Evolutionary conservation across 2,329 filamentous ascomycete species (phyloP), one percentile per base, ranked within the genome.

Genomic region (Chaetomiaceae sp.): DNA sequence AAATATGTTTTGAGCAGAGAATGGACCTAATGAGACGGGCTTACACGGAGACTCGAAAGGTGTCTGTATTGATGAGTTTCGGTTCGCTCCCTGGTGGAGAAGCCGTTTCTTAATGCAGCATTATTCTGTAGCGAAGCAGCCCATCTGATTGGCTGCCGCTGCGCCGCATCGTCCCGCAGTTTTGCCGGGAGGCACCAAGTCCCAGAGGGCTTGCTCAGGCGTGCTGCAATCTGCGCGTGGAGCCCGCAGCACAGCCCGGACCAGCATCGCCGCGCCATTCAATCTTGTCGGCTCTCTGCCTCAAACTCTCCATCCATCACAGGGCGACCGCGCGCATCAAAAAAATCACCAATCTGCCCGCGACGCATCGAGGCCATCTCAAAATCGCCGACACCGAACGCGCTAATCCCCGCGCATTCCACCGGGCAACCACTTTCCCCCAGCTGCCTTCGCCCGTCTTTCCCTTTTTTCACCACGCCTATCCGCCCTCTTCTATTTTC

Each of bases 341-440:
- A 78, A 78, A 78, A 75, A 78, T 78, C 77, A 73, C 75, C 75
- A 74, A 72, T 76, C 74, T 75, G 69, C 73, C 73, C 72, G 73
- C 74, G 75, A 74, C 69, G 52, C 76, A 81, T 81, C 77, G 70
- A 75, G 70, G 67, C 72, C 76, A 79, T 80, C 76, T 70, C 67
- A 68, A 74, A 70, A 73, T 68, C 67, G 70, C 70, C 70, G 72
- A 69, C 73, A 71, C 70, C 72, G 74, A 71, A 70, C 72, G 77
- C 76, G 75, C 77, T 73, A 73, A 76, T 73, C 68, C 66, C 73
- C 70, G 69, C 73, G 68, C 70, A 66, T 68, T 62, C 62, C 65
- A 63, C 68, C 66, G 63, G 63, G 64, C 65, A 62, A 70, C 63
- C 67, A 62, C 63, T 66, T 67, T 67, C 31, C 68, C 66, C 71